Evolutionary conservation across 2,329 filamentous ascomycete species (phyloP).

Genomic region (Hymenoscyphus scutula): DNA sequence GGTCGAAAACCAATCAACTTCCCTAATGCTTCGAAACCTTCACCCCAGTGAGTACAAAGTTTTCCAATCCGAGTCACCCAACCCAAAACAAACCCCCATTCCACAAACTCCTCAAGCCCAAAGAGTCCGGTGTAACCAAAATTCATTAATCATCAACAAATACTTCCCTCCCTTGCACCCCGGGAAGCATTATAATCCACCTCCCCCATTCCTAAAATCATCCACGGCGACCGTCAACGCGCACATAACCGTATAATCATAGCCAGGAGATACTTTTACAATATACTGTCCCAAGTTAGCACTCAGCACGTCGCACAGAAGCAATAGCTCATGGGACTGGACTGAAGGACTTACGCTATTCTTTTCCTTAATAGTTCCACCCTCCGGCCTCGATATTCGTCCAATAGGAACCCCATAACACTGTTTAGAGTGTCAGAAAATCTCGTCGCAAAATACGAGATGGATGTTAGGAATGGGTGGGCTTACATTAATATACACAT

Average conservation of each 20-base stretch:
- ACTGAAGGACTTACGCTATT: constrained; percentile 6
- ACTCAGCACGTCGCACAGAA: not conserved
- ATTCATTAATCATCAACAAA: not conserved
- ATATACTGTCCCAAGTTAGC: constrained; percentile 7
- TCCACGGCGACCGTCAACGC: constrained; percentile 10
- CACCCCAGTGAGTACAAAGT: no score
- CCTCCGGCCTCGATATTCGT: constrained; percentile 7
- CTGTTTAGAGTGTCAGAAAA: constrained; percentile 2
- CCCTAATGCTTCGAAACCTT: no score
- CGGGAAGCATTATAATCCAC: not conserved
- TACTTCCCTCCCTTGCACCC: not conserved
- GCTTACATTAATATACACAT: constrained; percentile 13
- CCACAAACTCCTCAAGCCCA: no score
- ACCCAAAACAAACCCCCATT: no score
- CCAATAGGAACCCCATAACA: constrained; percentile 14
- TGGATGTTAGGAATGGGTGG: not conserved
- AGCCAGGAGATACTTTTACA: constrained; percentile 10
- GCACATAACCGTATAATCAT: constrained; percentile 14
- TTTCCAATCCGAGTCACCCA: no score
- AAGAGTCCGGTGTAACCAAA: not conserved
- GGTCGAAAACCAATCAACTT: no score
- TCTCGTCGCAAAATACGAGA: no score
- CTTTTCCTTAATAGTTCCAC: constrained; percentile 9
- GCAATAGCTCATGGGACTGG: not conserved
- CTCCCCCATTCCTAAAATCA: constrained; percentile 7